These are phyloP conservation scores for Marasmius sp. DNA, from an alignment of 1,284 basidiomycete genomes.

Conservation along the genomic window DNA sequence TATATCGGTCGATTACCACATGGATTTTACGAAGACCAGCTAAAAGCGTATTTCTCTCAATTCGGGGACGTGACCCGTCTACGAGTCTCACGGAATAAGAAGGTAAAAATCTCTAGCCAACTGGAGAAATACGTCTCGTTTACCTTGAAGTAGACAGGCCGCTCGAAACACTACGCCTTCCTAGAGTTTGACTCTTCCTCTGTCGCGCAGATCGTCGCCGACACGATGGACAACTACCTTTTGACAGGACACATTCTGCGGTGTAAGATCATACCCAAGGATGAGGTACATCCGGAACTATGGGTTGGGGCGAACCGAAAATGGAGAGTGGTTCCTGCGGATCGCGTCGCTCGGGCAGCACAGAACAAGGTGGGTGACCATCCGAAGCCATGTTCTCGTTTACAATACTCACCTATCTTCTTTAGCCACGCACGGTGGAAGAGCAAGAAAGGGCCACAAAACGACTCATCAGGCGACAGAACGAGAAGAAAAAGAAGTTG, in stretches of 20 bases:
- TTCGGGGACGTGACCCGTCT: slow-evolving; percentile 91
- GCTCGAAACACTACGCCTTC: slow-evolving; percentile 96
- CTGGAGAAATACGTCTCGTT: not conserved
- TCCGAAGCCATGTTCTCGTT: slow-evolving; percentile 1
- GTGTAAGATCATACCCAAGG: slow-evolving; percentile 85
- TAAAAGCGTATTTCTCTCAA: slow-evolving; percentile 91
- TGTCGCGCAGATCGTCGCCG: slow-evolving; percentile 93
- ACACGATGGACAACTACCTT: slow-evolving; percentile 99
- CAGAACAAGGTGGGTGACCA: slow-evolving; percentile 73
- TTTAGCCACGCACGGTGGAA: slow-evolving; percentile 75
- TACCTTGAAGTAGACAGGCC: slow-evolving; percentile 69
- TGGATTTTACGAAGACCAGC: slow-evolving; percentile 95
- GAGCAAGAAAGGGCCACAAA: slow-evolving; percentile 69
- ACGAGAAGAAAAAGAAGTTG: slow-evolving; percentile 78
- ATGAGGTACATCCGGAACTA: slow-evolving; percentile 88
- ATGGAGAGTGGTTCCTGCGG: slow-evolving; percentile 78
- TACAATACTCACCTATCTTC: slow-evolving; percentile 1
- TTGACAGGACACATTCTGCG: slow-evolving; percentile 91
- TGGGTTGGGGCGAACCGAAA: slow-evolving; percentile 98
- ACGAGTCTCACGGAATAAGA: slow-evolving; percentile 91
- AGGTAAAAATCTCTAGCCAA: slow-evolving; percentile 46
- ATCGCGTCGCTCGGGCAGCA: slow-evolving; percentile 68
- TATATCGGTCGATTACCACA: slow-evolving; percentile 93
- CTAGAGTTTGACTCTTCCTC: slow-evolving; percentile 90
- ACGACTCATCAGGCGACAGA: slow-evolving; percentile 78